A percentile compares a stretch with the other conserved stretches of the same genome.
These are phyloP conservation scores for Talaromyces atroroseus DNA, from an alignment of 2,329 filamentous ascomycete species.

Conservation along the genomic window DNA sequence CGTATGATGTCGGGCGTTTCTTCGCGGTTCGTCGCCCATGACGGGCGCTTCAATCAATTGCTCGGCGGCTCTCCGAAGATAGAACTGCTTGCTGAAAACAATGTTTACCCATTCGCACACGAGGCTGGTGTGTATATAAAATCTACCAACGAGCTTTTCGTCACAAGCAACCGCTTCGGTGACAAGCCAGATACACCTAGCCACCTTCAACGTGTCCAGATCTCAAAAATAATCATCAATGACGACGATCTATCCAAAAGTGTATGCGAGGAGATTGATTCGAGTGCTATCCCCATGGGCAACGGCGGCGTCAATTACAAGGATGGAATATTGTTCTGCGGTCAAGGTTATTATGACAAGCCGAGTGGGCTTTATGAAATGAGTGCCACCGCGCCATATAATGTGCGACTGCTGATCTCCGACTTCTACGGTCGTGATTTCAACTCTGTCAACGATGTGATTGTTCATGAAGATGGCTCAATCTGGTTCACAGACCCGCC, in stretches of 20 bases:
- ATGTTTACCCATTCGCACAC: conserved; percentile 45
- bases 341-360: conserved; percentile 1
- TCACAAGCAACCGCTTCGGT: conserved; percentile 33
- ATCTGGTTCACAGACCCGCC: conserved; percentile 38
- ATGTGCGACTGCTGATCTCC: conserved; percentile 1
- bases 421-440: conserved; percentile 33
- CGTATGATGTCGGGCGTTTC: neutral
- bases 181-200: conserved; percentile 4
- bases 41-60: neutral
- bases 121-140: conserved; percentile 41
- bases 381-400: neutral
- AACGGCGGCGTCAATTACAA: conserved; percentile 28
- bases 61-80: neutral
- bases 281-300: conserved; percentile 15
- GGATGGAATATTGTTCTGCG: conserved; percentile 20
- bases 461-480: conserved; percentile 28
- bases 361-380: conserved; percentile 1
- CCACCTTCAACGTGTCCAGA: conserved; percentile 20
- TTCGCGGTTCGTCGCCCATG: neutral
- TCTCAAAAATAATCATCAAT: conserved; percentile 17
- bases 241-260: conserved; percentile 7
- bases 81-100: conserved; percentile 23
- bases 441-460: conserved; percentile 36
- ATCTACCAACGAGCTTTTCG: conserved; percentile 27
- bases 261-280: conserved; percentile 14